Evolutionary conservation across 176 grass and related monocot genomes (phyloP), one percentile per base, ranked within the genome.

Genomic region (Urochloa ruziziensis): DNA sequence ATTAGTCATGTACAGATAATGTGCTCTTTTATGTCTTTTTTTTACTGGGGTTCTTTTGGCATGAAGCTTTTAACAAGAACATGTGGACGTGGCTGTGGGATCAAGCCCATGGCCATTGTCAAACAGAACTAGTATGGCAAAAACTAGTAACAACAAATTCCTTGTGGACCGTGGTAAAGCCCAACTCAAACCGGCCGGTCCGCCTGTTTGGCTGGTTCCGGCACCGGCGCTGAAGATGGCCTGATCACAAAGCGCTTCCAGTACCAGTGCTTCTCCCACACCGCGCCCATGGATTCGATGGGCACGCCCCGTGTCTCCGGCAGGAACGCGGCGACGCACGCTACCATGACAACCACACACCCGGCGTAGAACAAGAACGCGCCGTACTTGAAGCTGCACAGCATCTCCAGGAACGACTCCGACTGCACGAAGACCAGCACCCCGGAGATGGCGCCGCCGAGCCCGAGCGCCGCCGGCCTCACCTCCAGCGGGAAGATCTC

Each of bases 401-500:
- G 70, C 91, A 97, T 97, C 63, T 81, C 62, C n/a, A 97, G 87
- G 81, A 97, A 97, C 35, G 81, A 56, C 75, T 97, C 87, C 62
- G 94, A 80, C 83, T 94, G 91, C 24, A 81, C 84, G 89, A 97
- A 97, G 29, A 85, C 88, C 30, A 83, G 73, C 25, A 23, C 70
- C 25, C 88, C 75, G 56, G 65, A 68, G 81, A 97, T 69, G 48
- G 89, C 89, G n/a, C 87, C 85, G 63, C 79, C 82, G 44, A 97
- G 58, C 18, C 89, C 90, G 21, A 90, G 87, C 33, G 73, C 91
- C 6, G 94, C 89, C 53, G 94, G 89, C 51, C 91, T 85, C 53
- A 96, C 83, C 88, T 96, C 94, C 3, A 97, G 83, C 24, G 94
- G 94, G 70, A 89, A 97, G 63, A 93, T 91, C 86, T 97, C 89